Evolutionary conservation across 139 green algal genomes (phyloP).

Genomic region (Closterium sp.): DNA sequence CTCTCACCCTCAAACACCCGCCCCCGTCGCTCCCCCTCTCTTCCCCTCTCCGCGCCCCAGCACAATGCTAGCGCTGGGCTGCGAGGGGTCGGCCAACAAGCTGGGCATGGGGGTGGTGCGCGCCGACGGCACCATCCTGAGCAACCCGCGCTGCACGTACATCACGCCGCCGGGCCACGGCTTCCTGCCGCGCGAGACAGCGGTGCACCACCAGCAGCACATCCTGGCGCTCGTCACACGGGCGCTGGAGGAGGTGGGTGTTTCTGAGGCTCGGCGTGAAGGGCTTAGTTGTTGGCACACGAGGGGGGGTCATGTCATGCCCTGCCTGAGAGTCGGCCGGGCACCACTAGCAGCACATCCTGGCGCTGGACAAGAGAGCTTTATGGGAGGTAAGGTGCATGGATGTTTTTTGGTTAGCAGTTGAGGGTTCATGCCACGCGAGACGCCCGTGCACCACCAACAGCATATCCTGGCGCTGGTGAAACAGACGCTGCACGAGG

Average conservation of each 20-base stretch:
- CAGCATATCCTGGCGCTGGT: too few species aligned
- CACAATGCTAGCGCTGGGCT: conserved; percentile 65
- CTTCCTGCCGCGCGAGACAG: conserved; percentile 84
- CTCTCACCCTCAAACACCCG: background rate
- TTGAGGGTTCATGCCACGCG: too few species aligned
- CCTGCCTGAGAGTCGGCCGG: too few species aligned
- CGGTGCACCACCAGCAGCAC: conserved; percentile 73
- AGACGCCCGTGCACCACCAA: too few species aligned
- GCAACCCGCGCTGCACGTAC: conserved; percentile 83
- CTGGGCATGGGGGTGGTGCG: conserved; percentile 80
- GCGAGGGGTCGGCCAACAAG: conserved; percentile 90
- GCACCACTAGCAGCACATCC: too few species aligned
- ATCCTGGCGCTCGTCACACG: conserved; percentile 15
- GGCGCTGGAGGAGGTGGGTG: conserved; percentile 17
- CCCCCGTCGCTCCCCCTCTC: background rate
- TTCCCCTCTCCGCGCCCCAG: background rate
- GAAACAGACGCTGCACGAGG: too few species aligned
- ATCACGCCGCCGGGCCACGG: conserved; percentile 78
- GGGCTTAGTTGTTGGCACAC: too few species aligned
- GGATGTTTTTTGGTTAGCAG: too few species aligned
- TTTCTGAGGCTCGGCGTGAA: too few species aligned
- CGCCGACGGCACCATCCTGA: conserved; percentile 70
- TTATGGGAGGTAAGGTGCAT: too few species aligned
- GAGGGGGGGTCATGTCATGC: too few species aligned
- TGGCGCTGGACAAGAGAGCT: too few species aligned